Percentiles rank a stretch among this genome's conserved stretches.
Evolutionary conservation across 2,329 filamentous ascomycete species (phyloP).

Genomic region (Hymenoscyphus albidus): DNA sequence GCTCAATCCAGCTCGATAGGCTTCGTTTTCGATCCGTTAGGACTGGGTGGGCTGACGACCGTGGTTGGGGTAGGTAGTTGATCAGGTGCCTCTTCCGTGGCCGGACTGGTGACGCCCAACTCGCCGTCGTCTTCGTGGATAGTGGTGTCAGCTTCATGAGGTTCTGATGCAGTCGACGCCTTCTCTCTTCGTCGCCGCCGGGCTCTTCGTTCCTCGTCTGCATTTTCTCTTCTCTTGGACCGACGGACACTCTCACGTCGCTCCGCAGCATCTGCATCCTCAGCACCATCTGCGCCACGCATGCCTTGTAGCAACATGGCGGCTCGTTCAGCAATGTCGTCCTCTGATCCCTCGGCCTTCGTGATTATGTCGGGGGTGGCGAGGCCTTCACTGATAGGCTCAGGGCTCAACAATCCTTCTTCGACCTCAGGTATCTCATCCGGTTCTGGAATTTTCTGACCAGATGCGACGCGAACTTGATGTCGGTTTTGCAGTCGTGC

Average conservation of each 20-base stretch:
- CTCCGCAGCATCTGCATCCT: conserved; percentile 51
- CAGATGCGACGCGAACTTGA: conserved; percentile 83
- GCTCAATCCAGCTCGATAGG: conserved; percentile 29
- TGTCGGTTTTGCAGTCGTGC: conserved; percentile 87
- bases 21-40: conserved; percentile 29
- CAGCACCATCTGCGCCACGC: conserved; percentile 53
- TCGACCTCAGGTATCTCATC: conserved; percentile 58
- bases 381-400: conserved; percentile 35
- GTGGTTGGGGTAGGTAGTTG: conserved; percentile 29
- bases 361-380: conserved; percentile 22
- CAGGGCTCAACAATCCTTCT: conserved; percentile 51
- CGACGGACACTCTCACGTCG: conserved; percentile 60
- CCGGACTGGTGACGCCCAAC: background rate
- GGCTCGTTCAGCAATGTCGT: conserved; percentile 82
- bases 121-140: conserved; percentile 17
- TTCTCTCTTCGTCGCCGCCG: conserved; percentile 65
- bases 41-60: conserved; percentile 33
- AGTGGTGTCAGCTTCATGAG: conserved; percentile 15
- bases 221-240: conserved; percentile 55
- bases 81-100: conserved; percentile 15
- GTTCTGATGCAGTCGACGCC: conserved; percentile 38
- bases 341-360: conserved; percentile 32
- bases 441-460: conserved; percentile 78
- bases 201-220: conserved; percentile 71
- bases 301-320: conserved; percentile 81